Conservation (phyloP, 176 grass and related monocot genomes). For the Canna indica region DNA sequence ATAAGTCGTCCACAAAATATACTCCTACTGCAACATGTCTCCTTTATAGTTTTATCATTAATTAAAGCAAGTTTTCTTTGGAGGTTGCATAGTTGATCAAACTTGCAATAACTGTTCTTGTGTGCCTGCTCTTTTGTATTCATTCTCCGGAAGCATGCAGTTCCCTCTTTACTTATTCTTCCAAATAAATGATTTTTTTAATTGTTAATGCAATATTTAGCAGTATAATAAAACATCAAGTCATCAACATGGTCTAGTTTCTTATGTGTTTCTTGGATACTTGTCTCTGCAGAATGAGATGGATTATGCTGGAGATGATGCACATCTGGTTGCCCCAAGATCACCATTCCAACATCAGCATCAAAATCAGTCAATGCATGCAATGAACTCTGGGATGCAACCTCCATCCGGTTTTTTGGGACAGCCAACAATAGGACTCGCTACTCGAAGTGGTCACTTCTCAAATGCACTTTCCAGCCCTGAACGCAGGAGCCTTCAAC, state of each 20-base stretch:
- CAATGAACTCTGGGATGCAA: constrained; percentile 21
- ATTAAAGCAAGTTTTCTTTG: too few relatives aligned
- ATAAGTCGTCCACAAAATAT: too few relatives aligned
- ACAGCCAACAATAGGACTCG: constrained; percentile 23
- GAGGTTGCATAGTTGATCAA: too few relatives aligned
- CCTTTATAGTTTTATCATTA: too few relatives aligned
- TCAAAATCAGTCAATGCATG: constrained; percentile 7
- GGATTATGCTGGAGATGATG: constrained; percentile 27
- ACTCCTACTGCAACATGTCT: too few relatives aligned
- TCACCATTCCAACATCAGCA: constrained; percentile 14
- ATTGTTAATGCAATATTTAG: too few relatives aligned
- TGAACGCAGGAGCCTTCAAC: constrained; percentile 11
- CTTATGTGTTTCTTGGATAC: neutral
- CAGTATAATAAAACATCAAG: too few relatives aligned
- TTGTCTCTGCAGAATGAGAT: constrained; percentile 44
- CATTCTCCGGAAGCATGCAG: neutral
- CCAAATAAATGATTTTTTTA: neutral
- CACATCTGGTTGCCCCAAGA: constrained; percentile 22
- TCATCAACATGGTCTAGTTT: too few relatives aligned
- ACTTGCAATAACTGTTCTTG: too few relatives aligned
- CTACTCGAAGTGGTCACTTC: constrained; percentile 15
- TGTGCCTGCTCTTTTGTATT: neutral
- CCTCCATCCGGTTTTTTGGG: constrained; percentile 23
- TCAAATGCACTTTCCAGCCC: constrained; percentile 28
- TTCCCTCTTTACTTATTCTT: neutral